A percentile compares a stretch with the other conserved stretches of the same genome.
phyloP scores from a whole-genome alignment of 306 rosid species.

The Chamaecrista fasciculata region DNA sequence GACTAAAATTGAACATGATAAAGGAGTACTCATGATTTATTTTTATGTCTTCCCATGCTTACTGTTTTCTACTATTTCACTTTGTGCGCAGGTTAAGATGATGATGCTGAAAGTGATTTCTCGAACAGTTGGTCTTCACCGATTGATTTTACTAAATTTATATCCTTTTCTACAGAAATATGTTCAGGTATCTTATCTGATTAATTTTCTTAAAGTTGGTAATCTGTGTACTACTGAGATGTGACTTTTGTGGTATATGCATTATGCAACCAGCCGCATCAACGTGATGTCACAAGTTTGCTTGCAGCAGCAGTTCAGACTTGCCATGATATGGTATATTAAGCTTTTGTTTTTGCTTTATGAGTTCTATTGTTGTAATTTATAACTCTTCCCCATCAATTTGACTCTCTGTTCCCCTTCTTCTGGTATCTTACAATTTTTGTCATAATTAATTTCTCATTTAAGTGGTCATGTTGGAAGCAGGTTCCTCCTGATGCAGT shows the following conservation, averaged over 20 bases:
- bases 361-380: slow-evolving; percentile 11
- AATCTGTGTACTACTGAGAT: slow-evolving; percentile 25
- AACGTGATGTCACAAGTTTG: slow-evolving; percentile 69
- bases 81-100: slow-evolving; percentile 71
- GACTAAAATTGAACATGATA: slow-evolving; percentile 6
- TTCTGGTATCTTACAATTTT: slow-evolving; percentile 3
- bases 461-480: slow-evolving; percentile 23
- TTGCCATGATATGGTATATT: slow-evolving; percentile 87
- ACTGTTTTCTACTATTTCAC: slow-evolving; percentile 25
- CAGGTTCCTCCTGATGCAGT: slow-evolving; percentile 95
- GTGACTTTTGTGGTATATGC: slow-evolving; percentile 26
- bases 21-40: not conserved
- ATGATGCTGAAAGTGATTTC: slow-evolving; percentile 88
- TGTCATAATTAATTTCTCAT: slow-evolving; percentile 1
- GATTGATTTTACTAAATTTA: slow-evolving; percentile 60
- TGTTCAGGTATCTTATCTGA: slow-evolving; percentile 54
- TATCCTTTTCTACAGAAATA: slow-evolving; percentile 72
- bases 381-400: slow-evolving; percentile 18
- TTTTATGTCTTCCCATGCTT: slow-evolving; percentile 15
- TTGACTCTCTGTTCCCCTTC: not conserved
- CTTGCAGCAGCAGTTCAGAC: slow-evolving; percentile 91
- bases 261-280: slow-evolving; percentile 78
- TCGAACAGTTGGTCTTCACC: slow-evolving; percentile 84
- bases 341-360: slow-evolving; percentile 5
- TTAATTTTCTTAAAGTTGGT: slow-evolving; percentile 23